These are phyloP conservation scores for Babesia ovis DNA, from an alignment of 169 alveolate genomes.

Conservation along the genomic window DNA sequence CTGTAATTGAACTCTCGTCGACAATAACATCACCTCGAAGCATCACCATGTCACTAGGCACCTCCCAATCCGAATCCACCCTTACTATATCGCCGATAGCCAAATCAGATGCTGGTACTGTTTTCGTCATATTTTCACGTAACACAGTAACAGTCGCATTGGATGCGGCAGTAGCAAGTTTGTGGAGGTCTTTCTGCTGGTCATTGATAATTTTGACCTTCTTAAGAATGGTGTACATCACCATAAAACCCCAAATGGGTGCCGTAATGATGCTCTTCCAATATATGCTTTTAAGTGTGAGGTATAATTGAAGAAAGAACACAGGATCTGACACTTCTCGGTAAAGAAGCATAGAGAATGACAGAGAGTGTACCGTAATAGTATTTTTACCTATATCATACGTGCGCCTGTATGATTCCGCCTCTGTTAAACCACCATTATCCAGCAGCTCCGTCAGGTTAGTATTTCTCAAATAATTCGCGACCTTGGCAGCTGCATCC, in stretches of 20 bases:
- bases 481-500: slow-evolving; percentile 67
- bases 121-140: slow-evolving; percentile 71
- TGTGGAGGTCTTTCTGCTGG: slow-evolving; percentile 74
- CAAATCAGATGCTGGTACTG: slow-evolving; percentile 71
- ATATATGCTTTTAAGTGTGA: slow-evolving; percentile 71
- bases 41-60: slow-evolving; percentile 86
- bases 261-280: slow-evolving; percentile 79
- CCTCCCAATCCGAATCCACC: slow-evolving; percentile 69
- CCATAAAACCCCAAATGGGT: slow-evolving; percentile 74
- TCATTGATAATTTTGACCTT: slow-evolving; percentile 74
- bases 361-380: slow-evolving; percentile 62
- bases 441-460: slow-evolving; percentile 71
- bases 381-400: slow-evolving; percentile 70
- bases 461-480: slow-evolving; percentile 62
- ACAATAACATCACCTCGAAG: slow-evolving; percentile 81
- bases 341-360: slow-evolving; percentile 68
- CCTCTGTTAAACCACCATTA: slow-evolving; percentile 77
- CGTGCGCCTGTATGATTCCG: slow-evolving; percentile 68
- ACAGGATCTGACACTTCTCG: slow-evolving; percentile 77
- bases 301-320: slow-evolving; percentile 75
- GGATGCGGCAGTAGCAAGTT: slow-evolving; percentile 63
- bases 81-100: slow-evolving; percentile 82
- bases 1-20: slow-evolving; percentile 87
- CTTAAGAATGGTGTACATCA: slow-evolving; percentile 65
- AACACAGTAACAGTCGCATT: slow-evolving; percentile 68